Base-by-base conservation (phyloP, 1,284 basidiomycete genomes). In the Exobasidium cylindrosporum region DNA sequence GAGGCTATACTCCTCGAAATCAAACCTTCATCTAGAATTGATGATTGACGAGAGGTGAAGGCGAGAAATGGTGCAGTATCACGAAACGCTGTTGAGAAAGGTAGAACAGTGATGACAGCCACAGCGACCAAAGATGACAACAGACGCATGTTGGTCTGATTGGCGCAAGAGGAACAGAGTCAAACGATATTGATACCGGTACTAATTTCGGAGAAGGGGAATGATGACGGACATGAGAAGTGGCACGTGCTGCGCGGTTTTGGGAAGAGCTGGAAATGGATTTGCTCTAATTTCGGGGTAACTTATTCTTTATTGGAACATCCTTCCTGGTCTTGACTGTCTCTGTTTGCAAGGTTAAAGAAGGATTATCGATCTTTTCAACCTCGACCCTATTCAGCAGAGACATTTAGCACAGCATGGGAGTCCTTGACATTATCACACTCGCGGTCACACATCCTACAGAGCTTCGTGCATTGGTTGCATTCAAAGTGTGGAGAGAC, bases 401-500 rank as follows among this genome's bases (percentile, higher is more conserved):
- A 45, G 17, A 3, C 17, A 45, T 17, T 4, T 4, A 11, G 43
- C 17, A 45, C 43, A 53, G 28, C 3, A 55, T 55, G 53, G 53
- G 53, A 2, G 29, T 55, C 53, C 13, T 55, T 26, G 29, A 55
- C 17, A 55, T 59, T 30, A 21, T 61, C 61, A 3, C 23, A 26
- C 57, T 62, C 26, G 64, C 62, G 24, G 29, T 77, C 31, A 67
- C 68, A 45, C 76, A 74, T 50, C 81, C 81, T 0, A 61, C 63
- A 56, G 81, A 82, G 67, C 67, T 77, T 35, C 76, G 78, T 44
- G 65, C 74, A 23, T 69, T 82, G 63, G 70, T 82, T 59, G 70
- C 68, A 49, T 82, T 81, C 77, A 79, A 78, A 60, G 69, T 82
- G 40, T 82, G 81, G 82, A 77, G 81, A 50, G 81, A 82, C 61